phyloP scores from a whole-genome alignment of 495 filamentous ascomycete species.

The Rhypophila decipiens region DNA sequence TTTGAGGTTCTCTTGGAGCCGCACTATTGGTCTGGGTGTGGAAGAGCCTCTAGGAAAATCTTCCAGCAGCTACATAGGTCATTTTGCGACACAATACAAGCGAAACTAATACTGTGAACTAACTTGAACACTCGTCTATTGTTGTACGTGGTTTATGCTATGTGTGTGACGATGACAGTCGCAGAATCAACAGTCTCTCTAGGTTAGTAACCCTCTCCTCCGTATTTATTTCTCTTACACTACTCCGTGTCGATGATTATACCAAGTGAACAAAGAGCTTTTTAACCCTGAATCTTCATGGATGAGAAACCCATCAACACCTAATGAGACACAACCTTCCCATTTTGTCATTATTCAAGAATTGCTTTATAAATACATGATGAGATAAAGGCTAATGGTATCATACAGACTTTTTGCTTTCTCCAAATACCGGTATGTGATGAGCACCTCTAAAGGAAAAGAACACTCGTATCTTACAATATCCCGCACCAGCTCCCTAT shows the following conservation, averaged over 20 bases:
- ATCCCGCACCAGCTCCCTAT: neutral
- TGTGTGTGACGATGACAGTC: neutral
- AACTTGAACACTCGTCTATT: conserved; percentile 23
- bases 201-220: conserved; percentile 37
- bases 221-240: neutral
- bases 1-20: conserved; percentile 29
- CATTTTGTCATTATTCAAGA: conserved; percentile 7
- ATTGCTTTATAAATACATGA: conserved; percentile 7
- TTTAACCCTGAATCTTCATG: conserved; percentile 48
- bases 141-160: conserved; percentile 27
- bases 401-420: neutral
- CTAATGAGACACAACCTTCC: conserved; percentile 41
- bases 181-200: conserved; percentile 4
- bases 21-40: conserved; percentile 32
- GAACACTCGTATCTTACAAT: conserved; percentile 3
- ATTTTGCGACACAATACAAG: conserved; percentile 37
- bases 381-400: conserved; percentile 28
- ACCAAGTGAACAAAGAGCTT: conserved; percentile 45
- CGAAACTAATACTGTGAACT: conserved; percentile 24
- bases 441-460: too few relatives aligned
- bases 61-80: conserved; percentile 38
- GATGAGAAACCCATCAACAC: conserved; percentile 45
- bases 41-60: conserved; percentile 27
- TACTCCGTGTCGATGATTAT: conserved; percentile 45
- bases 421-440: too few relatives aligned